phyloP scores from a whole-genome alignment of 1,284 basidiomycete genomes.

The Pascua sp. region DNA sequence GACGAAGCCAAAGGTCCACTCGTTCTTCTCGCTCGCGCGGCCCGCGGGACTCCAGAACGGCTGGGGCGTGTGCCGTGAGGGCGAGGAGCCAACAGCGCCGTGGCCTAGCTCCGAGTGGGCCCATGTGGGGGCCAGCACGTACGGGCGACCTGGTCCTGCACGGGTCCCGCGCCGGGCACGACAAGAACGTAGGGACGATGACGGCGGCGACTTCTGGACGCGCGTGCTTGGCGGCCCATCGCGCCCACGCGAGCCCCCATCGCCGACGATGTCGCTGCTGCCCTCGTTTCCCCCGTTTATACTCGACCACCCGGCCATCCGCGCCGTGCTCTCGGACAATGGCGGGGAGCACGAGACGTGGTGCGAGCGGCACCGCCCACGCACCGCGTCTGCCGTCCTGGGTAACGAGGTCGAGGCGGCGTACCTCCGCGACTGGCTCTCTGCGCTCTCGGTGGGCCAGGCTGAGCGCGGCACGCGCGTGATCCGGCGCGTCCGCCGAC shows the following conservation, averaged over 20 bases:
- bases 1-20: slow-evolving; percentile 25
- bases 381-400: slow-evolving; percentile 67
- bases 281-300: slow-evolving; percentile 14
- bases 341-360: slow-evolving; percentile 56
- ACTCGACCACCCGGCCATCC: slow-evolving; percentile 32
- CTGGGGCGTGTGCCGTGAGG: slow-evolving; percentile 37
- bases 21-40: slow-evolving; percentile 28
- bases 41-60: slow-evolving; percentile 24
- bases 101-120: slow-evolving; percentile 31
- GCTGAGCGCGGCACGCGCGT: slow-evolving; percentile 41
- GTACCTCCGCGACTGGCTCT: slow-evolving; percentile 80
- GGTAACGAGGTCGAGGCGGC: slow-evolving; percentile 71
- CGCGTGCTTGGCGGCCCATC: not conserved
- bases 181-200: not conserved
- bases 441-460: slow-evolving; percentile 60
- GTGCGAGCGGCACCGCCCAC: slow-evolving; percentile 74
- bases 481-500: slow-evolving; percentile 26
- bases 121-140: slow-evolving; percentile 8
- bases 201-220: not conserved
- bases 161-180: not conserved
- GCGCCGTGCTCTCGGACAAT: slow-evolving; percentile 12
- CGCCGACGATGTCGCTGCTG: not conserved
- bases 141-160: not conserved
- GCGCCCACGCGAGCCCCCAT: not conserved
- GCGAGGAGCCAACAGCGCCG: slow-evolving; percentile 29